A percentile compares a stretch with the other conserved stretches of the same genome.
phyloP scores from a whole-genome alignment of 441 rosid species.

The Croton setiger region DNA sequence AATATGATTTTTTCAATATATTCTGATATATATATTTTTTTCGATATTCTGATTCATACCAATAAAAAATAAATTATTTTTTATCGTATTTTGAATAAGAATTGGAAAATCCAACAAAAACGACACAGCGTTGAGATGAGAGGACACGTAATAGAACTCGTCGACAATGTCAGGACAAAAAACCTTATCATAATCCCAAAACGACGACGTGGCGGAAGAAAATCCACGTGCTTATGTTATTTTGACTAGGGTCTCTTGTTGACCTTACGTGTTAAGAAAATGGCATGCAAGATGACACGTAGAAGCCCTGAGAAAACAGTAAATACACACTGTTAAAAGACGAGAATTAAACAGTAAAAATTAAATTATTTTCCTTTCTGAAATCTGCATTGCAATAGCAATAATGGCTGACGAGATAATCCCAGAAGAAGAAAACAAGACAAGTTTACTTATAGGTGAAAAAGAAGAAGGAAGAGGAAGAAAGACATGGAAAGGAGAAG shows the following conservation, averaged over 20 bases:
- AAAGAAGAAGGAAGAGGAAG: constrained; percentile 3
- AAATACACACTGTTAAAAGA: not conserved
- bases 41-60: too few species aligned
- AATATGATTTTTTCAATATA: too few species aligned
- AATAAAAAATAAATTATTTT: too few species aligned
- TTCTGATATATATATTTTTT: too few species aligned
- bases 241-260: not conserved
- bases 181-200: not conserved
- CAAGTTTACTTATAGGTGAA: not conserved
- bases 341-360: not conserved
- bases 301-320: not conserved
- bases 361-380: too few species aligned
- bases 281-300: constrained; percentile 15
- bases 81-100: too few species aligned
- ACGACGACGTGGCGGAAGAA: not conserved
- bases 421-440: not conserved
- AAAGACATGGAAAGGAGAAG: constrained; percentile 37
- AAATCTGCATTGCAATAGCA: too few species aligned
- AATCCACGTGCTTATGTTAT: not conserved
- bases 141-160: too few species aligned
- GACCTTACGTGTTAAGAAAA: not conserved
- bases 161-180: too few species aligned
- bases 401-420: constrained; percentile 22
- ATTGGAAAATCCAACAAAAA: too few species aligned
- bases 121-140: too few species aligned